Evolutionary conservation across 331 rosid genomes (phyloP).

Genomic region (Quercus phellos): DNA sequence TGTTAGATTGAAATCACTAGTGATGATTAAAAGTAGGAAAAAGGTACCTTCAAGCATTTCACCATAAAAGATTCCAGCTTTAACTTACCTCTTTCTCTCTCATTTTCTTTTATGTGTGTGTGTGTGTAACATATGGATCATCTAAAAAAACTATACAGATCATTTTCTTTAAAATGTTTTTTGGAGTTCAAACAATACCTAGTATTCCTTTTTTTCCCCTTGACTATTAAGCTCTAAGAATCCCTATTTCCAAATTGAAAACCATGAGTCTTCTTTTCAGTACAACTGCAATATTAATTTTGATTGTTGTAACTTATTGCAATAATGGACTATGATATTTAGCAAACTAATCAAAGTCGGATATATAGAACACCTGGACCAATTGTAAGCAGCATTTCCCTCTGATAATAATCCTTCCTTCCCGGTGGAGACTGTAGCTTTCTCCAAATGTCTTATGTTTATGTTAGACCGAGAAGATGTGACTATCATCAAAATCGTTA

Average conservation of each 20-base stretch:
- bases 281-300: background rate
- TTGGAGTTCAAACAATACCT: background rate
- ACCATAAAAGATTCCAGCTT: no score
- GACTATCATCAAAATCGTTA: slow-evolving; percentile 77
- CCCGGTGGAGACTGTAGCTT: slow-evolving; percentile 97
- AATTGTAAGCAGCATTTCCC: slow-evolving; percentile 92
- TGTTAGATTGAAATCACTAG: no score
- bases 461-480: slow-evolving; percentile 93
- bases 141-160: no score
- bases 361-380: slow-evolving; percentile 78
- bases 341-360: slow-evolving; percentile 19
- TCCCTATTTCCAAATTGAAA: background rate
- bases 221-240: background rate
- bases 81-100: no score
- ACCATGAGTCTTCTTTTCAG: background rate
- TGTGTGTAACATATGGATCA: no score
- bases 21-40: no score
- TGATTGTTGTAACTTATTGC: slow-evolving; percentile 9
- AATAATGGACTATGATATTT: slow-evolving; percentile 5
- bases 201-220: no score
- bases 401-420: slow-evolving; percentile 93
- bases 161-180: no score
- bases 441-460: slow-evolving; percentile 97
- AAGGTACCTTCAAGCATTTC: no score
- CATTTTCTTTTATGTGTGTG: no score